These are phyloP conservation scores for Leersia perrieri DNA, from an alignment of 176 grass and related monocot species.

Conservation along the genomic window DNA sequence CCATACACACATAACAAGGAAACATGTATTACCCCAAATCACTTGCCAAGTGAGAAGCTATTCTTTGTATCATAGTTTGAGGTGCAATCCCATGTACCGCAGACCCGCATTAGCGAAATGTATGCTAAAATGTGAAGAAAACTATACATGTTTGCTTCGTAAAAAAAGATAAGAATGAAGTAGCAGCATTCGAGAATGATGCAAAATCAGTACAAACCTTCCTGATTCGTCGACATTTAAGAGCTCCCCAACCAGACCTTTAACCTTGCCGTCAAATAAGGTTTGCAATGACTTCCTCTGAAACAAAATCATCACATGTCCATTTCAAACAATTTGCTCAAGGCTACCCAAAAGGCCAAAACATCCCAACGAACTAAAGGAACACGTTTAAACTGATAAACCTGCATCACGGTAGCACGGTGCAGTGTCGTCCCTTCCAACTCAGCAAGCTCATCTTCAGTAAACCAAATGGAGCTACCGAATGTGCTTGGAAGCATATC, in stretches of 20 bases:
- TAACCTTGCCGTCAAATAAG: slow-evolving; percentile 66
- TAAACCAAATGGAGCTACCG: slow-evolving; percentile 76
- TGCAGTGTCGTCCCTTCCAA: slow-evolving; percentile 82
- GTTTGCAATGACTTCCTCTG: slow-evolving; percentile 66
- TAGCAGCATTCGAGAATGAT: not conserved
- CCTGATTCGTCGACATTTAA: slow-evolving; percentile 38
- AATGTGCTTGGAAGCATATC: slow-evolving; percentile 86
- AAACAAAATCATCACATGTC: slow-evolving; percentile 14
- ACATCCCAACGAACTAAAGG: not conserved
- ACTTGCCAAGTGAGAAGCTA: not conserved
- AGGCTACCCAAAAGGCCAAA: not conserved
- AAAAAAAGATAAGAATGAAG: not conserved
- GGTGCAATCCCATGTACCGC: not conserved
- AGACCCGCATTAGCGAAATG: not conserved
- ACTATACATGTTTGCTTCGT: not conserved
- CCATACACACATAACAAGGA: not conserved
- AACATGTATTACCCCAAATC: not conserved
- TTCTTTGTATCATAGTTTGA: not conserved
- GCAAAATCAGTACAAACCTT: slow-evolving; percentile 45
- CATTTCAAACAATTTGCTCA: not conserved
- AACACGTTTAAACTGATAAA: not conserved
- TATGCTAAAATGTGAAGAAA: not conserved
- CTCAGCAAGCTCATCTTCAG: slow-evolving; percentile 61
- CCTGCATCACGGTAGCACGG: slow-evolving; percentile 68
- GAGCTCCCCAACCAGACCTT: slow-evolving; percentile 70